Evolutionary conservation across 2,329 filamentous ascomycete genomes (phyloP), one percentile per base, ranked within the genome.

Genomic region (Fusarium gaditjirri): DNA sequence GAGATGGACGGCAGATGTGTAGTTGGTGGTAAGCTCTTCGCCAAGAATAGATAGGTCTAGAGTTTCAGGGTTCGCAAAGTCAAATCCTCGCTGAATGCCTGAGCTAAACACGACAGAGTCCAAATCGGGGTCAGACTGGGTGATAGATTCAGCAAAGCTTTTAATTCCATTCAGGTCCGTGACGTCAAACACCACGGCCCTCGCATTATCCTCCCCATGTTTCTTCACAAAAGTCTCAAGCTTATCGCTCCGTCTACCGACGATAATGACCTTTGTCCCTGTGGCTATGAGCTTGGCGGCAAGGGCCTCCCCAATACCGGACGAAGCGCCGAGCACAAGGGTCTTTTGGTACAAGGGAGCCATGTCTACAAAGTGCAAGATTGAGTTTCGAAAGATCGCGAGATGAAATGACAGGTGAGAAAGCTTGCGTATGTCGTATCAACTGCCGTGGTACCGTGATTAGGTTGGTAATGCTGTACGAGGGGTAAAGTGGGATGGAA

Each of bases 71-170:
- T 59, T 59, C 10, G 67, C 38, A 68, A 78, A 60, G 75, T 81
- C 42, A 74, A 87, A 78, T 2, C 75, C 76, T 33, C 81, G 80
- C 75, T 91, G 88, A 36, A 88, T 82, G 13, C 88, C 88, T 0
- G 88, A 85, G 75, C 90, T 90, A 55, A 91, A 79, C 60, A 91
- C 78, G 31, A 91, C 76, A 71, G 84, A 85, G 78, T 90, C 73
- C 23, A 76, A 39, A 61, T 75, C 76, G 3, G 75, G 72, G 38
- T 76, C 55, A 2, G 65, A 65, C 27, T 42, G 38, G 2, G 35
- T 58, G 8, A 78, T 59, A 8, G 52, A 46, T 9, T 68, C 36
- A 23, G 77, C 73, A 39, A 78, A 76, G 17, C 21, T 21, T 14
- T 65, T 59, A 16, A 78, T 84, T 7, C 80, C 75, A 1, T 77